Percentiles rank a stretch among this genome's conserved stretches.
phyloP scores from a whole-genome alignment of 2,329 filamentous ascomycete genomes.

The Colletotrichum ledebouriae region DNA sequence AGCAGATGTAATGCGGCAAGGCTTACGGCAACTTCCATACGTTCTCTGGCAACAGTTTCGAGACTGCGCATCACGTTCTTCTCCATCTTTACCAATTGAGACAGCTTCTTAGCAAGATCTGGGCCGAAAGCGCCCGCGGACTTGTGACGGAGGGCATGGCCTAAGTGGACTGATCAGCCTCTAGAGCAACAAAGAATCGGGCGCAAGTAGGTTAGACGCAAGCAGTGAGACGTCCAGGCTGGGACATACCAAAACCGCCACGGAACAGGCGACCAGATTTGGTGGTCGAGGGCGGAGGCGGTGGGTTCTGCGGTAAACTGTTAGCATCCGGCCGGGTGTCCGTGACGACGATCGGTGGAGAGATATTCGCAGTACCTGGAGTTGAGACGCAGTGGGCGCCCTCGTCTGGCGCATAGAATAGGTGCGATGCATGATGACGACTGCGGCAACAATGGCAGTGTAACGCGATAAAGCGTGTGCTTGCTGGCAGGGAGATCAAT shows the following conservation, averaged over 20 bases:
- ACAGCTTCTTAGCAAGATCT: slow-evolving; percentile 97
- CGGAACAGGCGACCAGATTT: slow-evolving; percentile 92
- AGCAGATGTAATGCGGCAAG: not conserved
- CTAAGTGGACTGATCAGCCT: slow-evolving; percentile 51
- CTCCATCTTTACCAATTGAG: slow-evolving; percentile 99
- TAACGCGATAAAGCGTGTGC: not conserved
- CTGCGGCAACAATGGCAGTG: not conserved
- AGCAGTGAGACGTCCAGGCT: slow-evolving; percentile 10
- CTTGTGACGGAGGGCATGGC: slow-evolving; percentile 79
- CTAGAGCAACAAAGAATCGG: not conserved
- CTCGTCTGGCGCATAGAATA: slow-evolving; percentile 99
- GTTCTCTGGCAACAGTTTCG: slow-evolving; percentile 93
- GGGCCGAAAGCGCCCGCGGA: slow-evolving; percentile 82
- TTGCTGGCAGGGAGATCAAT: not conserved
- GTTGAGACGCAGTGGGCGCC: slow-evolving; percentile 90
- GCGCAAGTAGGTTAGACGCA: not conserved
- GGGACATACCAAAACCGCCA: slow-evolving; percentile 82
- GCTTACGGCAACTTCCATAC: slow-evolving; percentile 97
- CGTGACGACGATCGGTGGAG: slow-evolving; percentile 3
- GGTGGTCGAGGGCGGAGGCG: slow-evolving; percentile 90
- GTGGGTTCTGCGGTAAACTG: slow-evolving; percentile 80
- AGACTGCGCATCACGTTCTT: slow-evolving; percentile 99
- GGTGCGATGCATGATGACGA: slow-evolving; percentile 88
- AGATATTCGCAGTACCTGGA: slow-evolving; percentile 61
- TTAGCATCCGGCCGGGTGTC: slow-evolving; percentile 31